These are phyloP conservation scores for Pyricularia pennisetigena DNA, from an alignment of 2,329 filamentous ascomycete species.

Conservation along the genomic window DNA sequence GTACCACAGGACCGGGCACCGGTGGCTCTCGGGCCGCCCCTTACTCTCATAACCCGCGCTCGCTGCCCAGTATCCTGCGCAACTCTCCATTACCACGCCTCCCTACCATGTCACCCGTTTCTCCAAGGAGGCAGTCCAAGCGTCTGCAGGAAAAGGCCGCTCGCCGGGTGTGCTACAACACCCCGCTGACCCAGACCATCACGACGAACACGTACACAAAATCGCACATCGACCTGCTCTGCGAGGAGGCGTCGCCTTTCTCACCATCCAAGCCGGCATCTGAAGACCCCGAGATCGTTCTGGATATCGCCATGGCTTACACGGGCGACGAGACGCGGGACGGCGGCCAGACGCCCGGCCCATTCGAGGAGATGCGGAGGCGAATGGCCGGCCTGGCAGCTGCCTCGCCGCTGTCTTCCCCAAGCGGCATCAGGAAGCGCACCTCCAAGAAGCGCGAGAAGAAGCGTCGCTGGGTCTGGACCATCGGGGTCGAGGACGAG, in stretches of 20 bases:
- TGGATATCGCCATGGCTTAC: conserved; percentile 42
- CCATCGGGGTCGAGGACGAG: conserved; percentile 44
- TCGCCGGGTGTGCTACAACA: conserved; percentile 51
- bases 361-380: conserved; percentile 53
- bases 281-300: conserved; percentile 22
- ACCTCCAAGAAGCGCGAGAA: conserved; percentile 49
- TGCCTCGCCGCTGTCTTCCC: conserved; percentile 29
- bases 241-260: conserved; percentile 43
- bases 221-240: conserved; percentile 53
- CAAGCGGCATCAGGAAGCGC: conserved; percentile 39
- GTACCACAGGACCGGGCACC: conserved; percentile 22
- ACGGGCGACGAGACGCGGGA: conserved; percentile 45
- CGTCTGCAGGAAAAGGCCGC: conserved; percentile 44
- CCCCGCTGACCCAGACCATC: conserved; percentile 53
- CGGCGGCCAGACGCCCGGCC: conserved; percentile 51
- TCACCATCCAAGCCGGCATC: conserved; percentile 22
- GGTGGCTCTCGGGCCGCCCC: conserved; percentile 24
- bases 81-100: conserved; percentile 53
- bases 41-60: conserved; percentile 44
- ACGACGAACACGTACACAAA: conserved; percentile 51
- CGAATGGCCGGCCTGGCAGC: conserved; percentile 40
- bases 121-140: conserved; percentile 42
- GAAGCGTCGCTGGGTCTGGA: conserved; percentile 58
- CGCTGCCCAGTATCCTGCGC: conserved; percentile 53
- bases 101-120: conserved; percentile 38